Percentiles rank a stretch among this genome's conserved stretches.
phyloP scores from a whole-genome alignment of 2,329 filamentous ascomycete genomes.

The Leptosphaerulina australis region DNA sequence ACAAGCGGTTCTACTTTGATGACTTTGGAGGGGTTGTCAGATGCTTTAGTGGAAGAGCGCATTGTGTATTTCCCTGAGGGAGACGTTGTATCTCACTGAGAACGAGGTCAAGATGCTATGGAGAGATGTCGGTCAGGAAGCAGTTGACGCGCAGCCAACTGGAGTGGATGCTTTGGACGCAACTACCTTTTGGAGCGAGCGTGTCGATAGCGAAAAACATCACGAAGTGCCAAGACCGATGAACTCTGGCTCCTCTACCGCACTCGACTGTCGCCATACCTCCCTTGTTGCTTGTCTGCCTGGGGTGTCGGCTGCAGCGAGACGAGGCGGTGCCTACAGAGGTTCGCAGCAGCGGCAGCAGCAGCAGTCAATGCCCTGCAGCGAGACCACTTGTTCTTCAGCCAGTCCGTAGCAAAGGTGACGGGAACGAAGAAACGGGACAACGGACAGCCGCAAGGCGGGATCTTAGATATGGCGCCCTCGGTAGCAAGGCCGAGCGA shows the following conservation, averaged over 20 bases:
- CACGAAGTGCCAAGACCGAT: conserved; percentile 16
- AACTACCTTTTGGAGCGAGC: neutral
- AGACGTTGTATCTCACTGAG: no score
- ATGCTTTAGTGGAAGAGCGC: conserved; percentile 15
- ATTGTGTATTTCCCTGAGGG: neutral
- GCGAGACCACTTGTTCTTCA: conserved; percentile 8
- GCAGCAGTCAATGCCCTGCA: neutral
- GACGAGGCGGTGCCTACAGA: neutral
- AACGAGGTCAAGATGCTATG: no score
- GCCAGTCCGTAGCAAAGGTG: conserved; percentile 8
- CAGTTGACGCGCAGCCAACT: neutral
- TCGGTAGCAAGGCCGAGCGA: conserved; percentile 11
- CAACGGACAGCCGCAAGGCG: conserved; percentile 3
- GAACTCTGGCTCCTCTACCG: no score
- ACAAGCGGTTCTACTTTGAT: conserved; percentile 47
- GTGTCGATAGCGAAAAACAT: conserved; percentile 24
- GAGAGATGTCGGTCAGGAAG: neutral
- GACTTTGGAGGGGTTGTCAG: conserved; percentile 38
- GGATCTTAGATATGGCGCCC: conserved; percentile 1
- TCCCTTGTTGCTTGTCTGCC: neutral
- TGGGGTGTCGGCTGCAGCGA: neutral
- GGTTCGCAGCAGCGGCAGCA: neutral
- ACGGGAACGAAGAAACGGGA: conserved; percentile 6
- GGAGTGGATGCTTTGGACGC: neutral
- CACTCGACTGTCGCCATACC: no score